Percentiles rank a stretch among this genome's conserved stretches.
phyloP scores from a whole-genome alignment of 1,284 basidiomycete species.

The Boletus semigastroideus region DNA sequence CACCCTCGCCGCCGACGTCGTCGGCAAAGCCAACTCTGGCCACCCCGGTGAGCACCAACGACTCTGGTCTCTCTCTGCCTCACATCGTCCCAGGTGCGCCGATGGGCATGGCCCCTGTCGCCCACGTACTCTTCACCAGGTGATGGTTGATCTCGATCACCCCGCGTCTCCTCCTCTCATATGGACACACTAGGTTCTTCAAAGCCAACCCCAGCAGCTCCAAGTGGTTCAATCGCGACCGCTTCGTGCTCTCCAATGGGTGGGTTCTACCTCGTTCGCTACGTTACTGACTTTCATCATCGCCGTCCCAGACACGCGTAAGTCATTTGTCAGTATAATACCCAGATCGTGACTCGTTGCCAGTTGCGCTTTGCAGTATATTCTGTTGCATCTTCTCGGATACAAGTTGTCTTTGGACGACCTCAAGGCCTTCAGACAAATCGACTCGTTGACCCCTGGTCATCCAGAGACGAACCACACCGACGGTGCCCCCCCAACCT shows the following conservation, averaged over 20 bases:
- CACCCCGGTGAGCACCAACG: constrained; percentile 65
- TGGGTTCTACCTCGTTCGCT: constrained; percentile 25
- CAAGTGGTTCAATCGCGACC: constrained; percentile 91
- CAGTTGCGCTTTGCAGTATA: constrained; percentile 86
- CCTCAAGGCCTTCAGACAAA: constrained; percentile 82
- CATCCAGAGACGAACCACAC: constrained; percentile 90
- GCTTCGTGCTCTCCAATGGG: constrained; percentile 87
- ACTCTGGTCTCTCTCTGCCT: neutral
- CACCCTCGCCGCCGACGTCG: constrained; percentile 70
- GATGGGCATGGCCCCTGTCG: constrained; percentile 89
- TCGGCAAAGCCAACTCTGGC: constrained; percentile 86
- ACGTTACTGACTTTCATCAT: constrained; percentile 15
- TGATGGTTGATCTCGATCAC: constrained; percentile 26
- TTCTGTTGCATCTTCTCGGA: constrained; percentile 79
- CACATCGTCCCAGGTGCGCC: constrained; percentile 63
- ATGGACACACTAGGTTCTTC: constrained; percentile 58
- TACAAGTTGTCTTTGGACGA: constrained; percentile 85
- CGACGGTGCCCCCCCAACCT: constrained; percentile 53
- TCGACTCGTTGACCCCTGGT: constrained; percentile 88
- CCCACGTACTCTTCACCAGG: constrained; percentile 86
- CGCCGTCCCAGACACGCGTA: constrained; percentile 60
- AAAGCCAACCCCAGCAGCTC: constrained; percentile 86
- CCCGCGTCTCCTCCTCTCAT: constrained; percentile 14
- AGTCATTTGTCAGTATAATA: constrained; percentile 24
- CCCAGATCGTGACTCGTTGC: constrained; percentile 8